Evolutionary conservation across 139 green algal genomes (phyloP).

Genomic region (Chlamydomonas schloesseri): DNA sequence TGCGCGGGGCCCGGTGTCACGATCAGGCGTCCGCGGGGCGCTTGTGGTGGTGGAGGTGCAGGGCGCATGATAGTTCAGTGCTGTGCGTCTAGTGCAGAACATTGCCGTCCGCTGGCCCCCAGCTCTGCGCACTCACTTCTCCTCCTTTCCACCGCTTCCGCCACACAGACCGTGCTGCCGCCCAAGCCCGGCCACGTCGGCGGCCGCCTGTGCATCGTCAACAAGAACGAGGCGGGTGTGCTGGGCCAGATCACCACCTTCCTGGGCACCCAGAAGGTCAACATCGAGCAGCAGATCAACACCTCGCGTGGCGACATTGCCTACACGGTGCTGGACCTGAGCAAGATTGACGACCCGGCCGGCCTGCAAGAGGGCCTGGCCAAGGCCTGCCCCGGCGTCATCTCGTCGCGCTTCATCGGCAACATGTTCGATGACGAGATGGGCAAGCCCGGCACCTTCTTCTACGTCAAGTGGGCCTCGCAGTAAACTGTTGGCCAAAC

Average conservation of each 20-base stretch:
- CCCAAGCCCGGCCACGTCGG: conserved; percentile 52
- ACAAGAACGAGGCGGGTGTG: conserved; percentile 65
- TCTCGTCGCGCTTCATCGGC: conserved; percentile 67
- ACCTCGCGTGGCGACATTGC: conserved; percentile 59
- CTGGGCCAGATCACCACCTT: conserved; percentile 71
- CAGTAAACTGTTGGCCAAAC: too few relatives aligned
- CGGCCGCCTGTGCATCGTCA: conserved; percentile 64
- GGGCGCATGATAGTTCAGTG: too few relatives aligned
- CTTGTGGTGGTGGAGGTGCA: too few relatives aligned
- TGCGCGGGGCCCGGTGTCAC: too few relatives aligned
- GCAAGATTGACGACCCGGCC: conserved; percentile 49
- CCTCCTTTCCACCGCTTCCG: neutral
- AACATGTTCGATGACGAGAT: conserved; percentile 62
- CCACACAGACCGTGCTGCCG: conserved; percentile 43
- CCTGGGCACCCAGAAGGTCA: conserved; percentile 54
- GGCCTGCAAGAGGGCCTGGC: conserved; percentile 49
- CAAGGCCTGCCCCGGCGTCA: conserved; percentile 49
- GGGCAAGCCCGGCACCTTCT: conserved; percentile 63
- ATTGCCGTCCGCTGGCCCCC: too few relatives aligned
- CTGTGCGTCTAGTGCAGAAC: too few relatives aligned
- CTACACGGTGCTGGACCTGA: conserved; percentile 70
- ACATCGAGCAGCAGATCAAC: conserved; percentile 74
- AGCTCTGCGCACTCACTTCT: neutral
- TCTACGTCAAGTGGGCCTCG: conserved; percentile 56
- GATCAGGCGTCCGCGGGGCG: too few relatives aligned